Evolutionary conservation across 1,284 basidiomycete species (phyloP).

Genomic region (Apiotrichum veenhuisii): DNA sequence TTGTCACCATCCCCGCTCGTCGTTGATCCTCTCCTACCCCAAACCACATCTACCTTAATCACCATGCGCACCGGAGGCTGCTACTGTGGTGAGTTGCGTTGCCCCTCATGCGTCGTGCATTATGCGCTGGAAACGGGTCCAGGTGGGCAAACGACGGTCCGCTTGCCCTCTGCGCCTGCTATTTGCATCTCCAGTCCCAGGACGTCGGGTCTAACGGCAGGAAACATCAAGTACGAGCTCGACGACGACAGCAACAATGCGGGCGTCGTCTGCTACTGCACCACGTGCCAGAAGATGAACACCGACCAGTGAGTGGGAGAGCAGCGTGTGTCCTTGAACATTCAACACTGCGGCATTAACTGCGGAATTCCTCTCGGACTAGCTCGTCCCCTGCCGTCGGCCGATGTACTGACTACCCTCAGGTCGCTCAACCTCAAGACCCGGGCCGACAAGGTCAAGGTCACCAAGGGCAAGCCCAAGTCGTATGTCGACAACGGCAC

Average conservation of each 20-base stretch:
- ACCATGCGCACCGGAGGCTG: constrained; percentile 11
- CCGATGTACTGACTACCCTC: background rate
- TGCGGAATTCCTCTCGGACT: too few relatives aligned
- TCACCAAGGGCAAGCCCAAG: constrained; percentile 17
- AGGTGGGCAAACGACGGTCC: too few relatives aligned
- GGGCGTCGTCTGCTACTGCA: constrained; percentile 18
- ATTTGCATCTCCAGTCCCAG: too few relatives aligned
- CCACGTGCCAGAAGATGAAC: constrained; percentile 11
- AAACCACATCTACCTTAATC: background rate
- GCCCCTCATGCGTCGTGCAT: background rate
- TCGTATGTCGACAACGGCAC: constrained; percentile 9
- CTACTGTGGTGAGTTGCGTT: constrained; percentile 8
- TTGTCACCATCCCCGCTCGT: background rate
- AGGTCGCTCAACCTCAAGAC: constrained; percentile 18
- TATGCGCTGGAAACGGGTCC: too few relatives aligned
- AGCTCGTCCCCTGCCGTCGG: too few relatives aligned
- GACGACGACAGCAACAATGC: constrained; percentile 15
- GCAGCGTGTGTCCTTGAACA: too few relatives aligned
- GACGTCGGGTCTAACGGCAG: too few relatives aligned
- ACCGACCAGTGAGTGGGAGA: constrained; percentile 11
- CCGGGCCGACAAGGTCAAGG: constrained; percentile 8
- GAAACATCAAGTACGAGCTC: constrained; percentile 8
- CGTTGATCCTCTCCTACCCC: too few relatives aligned
- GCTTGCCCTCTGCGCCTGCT: too few relatives aligned
- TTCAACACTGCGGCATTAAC: too few relatives aligned